These are phyloP conservation scores for Streptanthus diversifolius DNA, from an alignment of 345 rosid genomes.

Conservation along the genomic window DNA sequence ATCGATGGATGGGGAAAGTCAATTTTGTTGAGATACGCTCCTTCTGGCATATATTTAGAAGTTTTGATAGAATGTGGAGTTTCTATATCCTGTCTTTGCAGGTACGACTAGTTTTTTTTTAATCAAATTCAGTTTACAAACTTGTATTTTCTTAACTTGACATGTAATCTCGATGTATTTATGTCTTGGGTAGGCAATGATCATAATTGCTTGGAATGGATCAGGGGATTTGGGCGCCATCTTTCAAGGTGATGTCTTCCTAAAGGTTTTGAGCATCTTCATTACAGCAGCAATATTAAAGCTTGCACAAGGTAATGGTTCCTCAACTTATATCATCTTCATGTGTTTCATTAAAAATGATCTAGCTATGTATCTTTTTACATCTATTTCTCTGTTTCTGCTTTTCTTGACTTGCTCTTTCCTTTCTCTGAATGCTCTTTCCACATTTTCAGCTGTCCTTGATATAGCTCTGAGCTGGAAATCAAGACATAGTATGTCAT, in stretches of 20 bases:
- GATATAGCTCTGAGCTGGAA: conserved; percentile 53
- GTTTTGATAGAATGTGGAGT: conserved; percentile 70
- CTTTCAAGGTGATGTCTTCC: conserved; percentile 51
- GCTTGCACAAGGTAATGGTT: conserved; percentile 50
- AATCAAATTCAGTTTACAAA: not conserved
- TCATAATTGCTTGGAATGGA: conserved; percentile 63
- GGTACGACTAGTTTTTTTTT: conserved; percentile 28
- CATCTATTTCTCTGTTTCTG: not conserved
- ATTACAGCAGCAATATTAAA: conserved; percentile 62
- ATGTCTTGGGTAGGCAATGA: conserved; percentile 51
- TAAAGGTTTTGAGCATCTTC: conserved; percentile 58
- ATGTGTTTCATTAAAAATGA: not conserved
- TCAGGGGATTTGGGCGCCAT: conserved; percentile 41
- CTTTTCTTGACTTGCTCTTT: not conserved
- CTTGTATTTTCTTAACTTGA: conserved; percentile 3
- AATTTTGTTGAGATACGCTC: conserved; percentile 62
- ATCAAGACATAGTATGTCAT: conserved; percentile 48
- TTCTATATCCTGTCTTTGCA: conserved; percentile 56
- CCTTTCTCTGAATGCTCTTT: not conserved
- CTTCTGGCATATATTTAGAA: conserved; percentile 65
- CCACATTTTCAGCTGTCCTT: conserved; percentile 44
- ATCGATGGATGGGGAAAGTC: conserved; percentile 52
- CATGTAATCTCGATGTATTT: conserved; percentile 13
- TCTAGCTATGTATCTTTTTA: not conserved
- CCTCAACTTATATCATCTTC: not conserved